Base-by-base conservation (phyloP, 2,329 filamentous ascomycete genomes). In the Colletotrichum sp. region DNA sequence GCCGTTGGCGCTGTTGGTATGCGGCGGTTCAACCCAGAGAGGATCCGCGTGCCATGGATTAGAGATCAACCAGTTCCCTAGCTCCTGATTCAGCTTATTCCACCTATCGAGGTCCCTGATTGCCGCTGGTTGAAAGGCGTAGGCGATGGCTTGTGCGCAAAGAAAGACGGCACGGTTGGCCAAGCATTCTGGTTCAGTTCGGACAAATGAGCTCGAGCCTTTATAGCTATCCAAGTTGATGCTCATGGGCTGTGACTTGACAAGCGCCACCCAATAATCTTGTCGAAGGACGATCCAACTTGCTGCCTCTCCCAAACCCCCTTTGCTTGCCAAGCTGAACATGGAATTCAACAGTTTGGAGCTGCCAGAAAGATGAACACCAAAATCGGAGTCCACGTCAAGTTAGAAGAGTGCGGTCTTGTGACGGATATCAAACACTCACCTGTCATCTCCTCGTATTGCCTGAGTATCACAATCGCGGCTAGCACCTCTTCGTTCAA, bases 271-370 rank as follows among this genome's bases (percentile, higher is more conserved):
- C 74, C 88, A 87, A 8, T 89, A 84, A 78, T 89, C 88, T 79
- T 89, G 88, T 15, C 88, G 83, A 32, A 89, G 81, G 9, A 88
- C 87, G 6, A 89, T 84, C 84, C 88, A 89, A 77, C 86, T 87
- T 1, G 85, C 83, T 8, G 86, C 86, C 68, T 86, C 84, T 3
- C 85, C 84, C n/a, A 88, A 82, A 1, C 85, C 83, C 8, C 82
- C 81, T 18, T 81, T 79, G 52, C 77, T 78, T 13, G 78, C 78
- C 2, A 83, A 78, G 30, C 76, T 77, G 13, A 82, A 81, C 34
- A 81, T 83, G 1, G 78, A 78, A 34, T 81, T 81, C 30, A 82
- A 73, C 1, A 83, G 69, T 21, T 78, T 78, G 0, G 81, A 79
- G 49, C 80, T 81, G 6, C 81, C 81, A 4, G 78, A 72, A 1